phyloP scores from a whole-genome alignment of 106 monocot genomes.

The Dioscorea dumetorum region DNA sequence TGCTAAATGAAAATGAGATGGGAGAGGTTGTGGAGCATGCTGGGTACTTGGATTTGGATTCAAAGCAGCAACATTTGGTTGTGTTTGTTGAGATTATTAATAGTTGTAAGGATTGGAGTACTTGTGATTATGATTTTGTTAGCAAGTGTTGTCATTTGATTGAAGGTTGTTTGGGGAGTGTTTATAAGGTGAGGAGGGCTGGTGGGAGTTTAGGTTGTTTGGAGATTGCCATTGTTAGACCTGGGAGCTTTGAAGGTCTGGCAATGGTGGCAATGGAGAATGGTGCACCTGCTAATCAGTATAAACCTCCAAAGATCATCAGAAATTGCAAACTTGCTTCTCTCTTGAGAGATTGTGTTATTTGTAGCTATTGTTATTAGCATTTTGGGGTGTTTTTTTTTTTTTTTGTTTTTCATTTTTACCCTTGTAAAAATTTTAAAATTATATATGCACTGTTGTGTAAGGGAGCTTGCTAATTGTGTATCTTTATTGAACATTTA shows the following conservation, averaged over 20 bases:
- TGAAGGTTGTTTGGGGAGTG: conserved; percentile 16
- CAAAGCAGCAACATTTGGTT: background rate
- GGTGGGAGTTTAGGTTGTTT: conserved; percentile 9
- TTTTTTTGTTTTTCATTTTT: no score
- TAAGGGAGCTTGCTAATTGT: no score
- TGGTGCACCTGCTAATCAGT: conserved; percentile 16
- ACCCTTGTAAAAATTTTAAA: no score
- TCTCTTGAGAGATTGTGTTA: conserved; percentile 1
- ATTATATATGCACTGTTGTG: no score
- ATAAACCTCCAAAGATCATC: conserved; percentile 22
- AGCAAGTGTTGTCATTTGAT: conserved; percentile 1
- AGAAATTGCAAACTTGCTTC: background rate
- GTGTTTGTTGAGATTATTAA: conserved; percentile 7
- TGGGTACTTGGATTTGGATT: conserved; percentile 1
- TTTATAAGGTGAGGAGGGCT: conserved; percentile 12
- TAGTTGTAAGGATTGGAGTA: background rate
- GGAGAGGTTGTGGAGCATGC: conserved; percentile 16
- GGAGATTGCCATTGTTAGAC: conserved; percentile 10
- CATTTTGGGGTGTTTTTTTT: no score
- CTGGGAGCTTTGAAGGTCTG: conserved; percentile 16
- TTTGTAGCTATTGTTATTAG: no score
- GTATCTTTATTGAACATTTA: no score
- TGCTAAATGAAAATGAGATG: conserved; percentile 6
- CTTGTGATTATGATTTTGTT: background rate
- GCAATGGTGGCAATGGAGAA: conserved; percentile 8